Evolutionary conservation across 768 basidiomycete genomes (phyloP), one percentile per base, ranked within the genome.

Genomic region (Omphalotus guepiniiformis): DNA sequence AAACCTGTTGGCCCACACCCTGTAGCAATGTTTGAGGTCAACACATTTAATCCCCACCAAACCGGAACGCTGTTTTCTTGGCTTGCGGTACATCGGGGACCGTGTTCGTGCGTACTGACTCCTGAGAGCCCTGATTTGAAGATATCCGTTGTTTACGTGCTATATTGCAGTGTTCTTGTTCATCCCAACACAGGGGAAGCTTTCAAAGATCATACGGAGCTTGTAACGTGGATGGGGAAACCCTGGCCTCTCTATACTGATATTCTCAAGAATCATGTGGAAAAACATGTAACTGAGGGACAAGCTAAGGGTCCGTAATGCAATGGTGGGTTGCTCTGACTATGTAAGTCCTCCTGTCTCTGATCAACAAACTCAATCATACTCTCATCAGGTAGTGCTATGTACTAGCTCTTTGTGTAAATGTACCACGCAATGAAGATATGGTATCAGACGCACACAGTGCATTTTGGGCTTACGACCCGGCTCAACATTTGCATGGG

Each of bases 21-120:
- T 0, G 78, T 76, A 7, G 74, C 81, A 6, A 85, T 85, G 83
- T 87, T 86, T 56, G 77, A 87, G 58, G 74, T 85, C 49, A 79
- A 87, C 57, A 79, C 77, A 1, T 79, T 80, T 61, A 78, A 55
- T 26, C 84, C 84, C 8, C 81, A 80, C 54, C 78, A 86, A 57
- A 85, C 81, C 0, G 85, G 85, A 0, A 74, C 82, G 1, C 62
- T 88, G 11, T 85, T 87, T 57, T 71, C 79, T 3, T 88, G 78
- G 77, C 72, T 86, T 15, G 76, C 72, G 15, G 80, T 85, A 26
- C 70, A 85, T 59, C 76, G 83, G 6, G 85, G 85, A 9, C 80
- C 83, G 6, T 80, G 78, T 70, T 85, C 83, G 84, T 86, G 58
- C 36, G 84, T 71, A 13, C 18, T 23, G 29, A 42, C 32, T 21